These are phyloP conservation scores for Leishmania tarentolae DNA, from an alignment of 208 protist species.

Conservation along the genomic window DNA sequence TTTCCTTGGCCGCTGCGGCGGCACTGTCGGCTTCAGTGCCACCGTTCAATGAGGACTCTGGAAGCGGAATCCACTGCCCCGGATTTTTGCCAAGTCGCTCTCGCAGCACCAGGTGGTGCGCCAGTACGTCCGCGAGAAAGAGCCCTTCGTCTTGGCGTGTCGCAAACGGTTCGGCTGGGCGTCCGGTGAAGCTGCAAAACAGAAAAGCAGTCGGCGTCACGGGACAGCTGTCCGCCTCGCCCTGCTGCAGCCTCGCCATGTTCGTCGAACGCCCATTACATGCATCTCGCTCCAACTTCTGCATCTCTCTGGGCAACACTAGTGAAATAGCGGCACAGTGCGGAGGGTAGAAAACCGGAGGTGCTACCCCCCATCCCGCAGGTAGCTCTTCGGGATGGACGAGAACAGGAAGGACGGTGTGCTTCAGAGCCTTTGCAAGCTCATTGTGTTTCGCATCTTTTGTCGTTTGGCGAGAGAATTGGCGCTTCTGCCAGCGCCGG, in stretches of 20 bases:
- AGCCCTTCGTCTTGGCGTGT: constrained; percentile 5
- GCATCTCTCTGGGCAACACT: constrained; percentile 32
- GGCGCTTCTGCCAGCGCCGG: background rate
- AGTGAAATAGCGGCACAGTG: constrained; percentile 45
- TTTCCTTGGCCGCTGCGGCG: background rate
- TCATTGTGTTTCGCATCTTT: constrained; percentile 2
- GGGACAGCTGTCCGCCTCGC: background rate
- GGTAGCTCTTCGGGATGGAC: constrained; percentile 37
- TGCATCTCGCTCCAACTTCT: constrained; percentile 1
- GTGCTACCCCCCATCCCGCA: constrained; percentile 39
- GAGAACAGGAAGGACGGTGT: constrained; percentile 22
- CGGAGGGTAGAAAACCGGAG: constrained; percentile 53
- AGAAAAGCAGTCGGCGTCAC: constrained; percentile 5
- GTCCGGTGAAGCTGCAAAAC: constrained; percentile 28
- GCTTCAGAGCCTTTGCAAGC: background rate
- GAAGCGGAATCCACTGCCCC: constrained; percentile 9
- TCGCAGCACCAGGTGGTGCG: constrained; percentile 22
- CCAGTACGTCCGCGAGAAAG: constrained; percentile 11
- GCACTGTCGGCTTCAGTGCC: background rate
- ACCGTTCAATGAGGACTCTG: background rate
- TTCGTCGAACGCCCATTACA: background rate
- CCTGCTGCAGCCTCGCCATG: background rate
- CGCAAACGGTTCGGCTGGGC: no score
- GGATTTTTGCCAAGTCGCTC: constrained; percentile 1
- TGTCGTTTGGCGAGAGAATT: background rate